Conservation (phyloP, 208 protist species). For the Acanthamoeba lenticulata region DNA sequence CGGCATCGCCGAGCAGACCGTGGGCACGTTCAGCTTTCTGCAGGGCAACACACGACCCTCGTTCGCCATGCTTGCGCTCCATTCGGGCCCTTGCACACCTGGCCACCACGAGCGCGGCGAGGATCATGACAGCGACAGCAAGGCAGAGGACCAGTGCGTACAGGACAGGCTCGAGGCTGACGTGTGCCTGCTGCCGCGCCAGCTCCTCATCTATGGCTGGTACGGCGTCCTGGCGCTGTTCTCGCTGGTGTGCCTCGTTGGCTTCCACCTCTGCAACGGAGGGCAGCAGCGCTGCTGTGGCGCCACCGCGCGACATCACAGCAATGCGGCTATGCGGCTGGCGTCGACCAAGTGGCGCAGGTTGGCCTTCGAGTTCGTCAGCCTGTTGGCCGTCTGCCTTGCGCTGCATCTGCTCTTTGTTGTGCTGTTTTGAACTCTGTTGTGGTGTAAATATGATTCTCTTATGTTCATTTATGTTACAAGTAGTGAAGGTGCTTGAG, state of each 20-base stretch:
- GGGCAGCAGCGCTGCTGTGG: background rate
- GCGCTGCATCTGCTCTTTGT: slow-evolving; percentile 11
- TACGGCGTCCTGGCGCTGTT: background rate
- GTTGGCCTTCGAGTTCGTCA: background rate
- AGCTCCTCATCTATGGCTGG: slow-evolving; percentile 27
- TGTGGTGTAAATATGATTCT: background rate
- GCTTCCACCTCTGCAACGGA: background rate
- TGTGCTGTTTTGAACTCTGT: background rate
- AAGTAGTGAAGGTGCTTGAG: background rate
- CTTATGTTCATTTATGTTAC: background rate
- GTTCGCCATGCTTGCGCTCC: slow-evolving; percentile 16
- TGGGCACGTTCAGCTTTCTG: slow-evolving; percentile 49
- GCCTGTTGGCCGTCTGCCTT: background rate
- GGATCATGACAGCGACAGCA: background rate
- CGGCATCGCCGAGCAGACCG: background rate
- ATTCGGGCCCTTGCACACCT: background rate
- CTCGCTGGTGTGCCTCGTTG: background rate
- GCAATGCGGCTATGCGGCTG: background rate
- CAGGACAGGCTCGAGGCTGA: background rate
- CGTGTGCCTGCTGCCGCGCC: slow-evolving; percentile 13
- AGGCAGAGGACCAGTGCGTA: no score
- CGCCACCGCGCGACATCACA: background rate
- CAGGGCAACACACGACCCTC: slow-evolving; percentile 47
- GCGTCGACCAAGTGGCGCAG: background rate
- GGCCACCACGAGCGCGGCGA: background rate